phyloP scores from a whole-genome alignment of 768 basidiomycete species.

The Boletus reticuloceps region DNA sequence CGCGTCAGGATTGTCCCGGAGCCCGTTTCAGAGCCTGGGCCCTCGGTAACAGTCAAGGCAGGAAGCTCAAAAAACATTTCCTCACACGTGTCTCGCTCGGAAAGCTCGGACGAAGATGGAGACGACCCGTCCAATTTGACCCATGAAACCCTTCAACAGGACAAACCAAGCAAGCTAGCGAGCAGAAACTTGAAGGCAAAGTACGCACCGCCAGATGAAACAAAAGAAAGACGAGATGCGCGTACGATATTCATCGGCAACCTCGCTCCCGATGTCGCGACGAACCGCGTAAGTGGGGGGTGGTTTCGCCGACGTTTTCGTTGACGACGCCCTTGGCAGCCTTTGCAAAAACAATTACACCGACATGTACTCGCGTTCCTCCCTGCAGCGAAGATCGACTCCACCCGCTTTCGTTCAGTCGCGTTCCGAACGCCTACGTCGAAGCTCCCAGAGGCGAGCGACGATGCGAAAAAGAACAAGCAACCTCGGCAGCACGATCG shows the following conservation, averaged over 20 bases:
- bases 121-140: conserved; percentile 41
- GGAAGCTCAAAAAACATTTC: conserved; percentile 3
- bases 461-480: conserved; percentile 27
- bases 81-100: conserved; percentile 27
- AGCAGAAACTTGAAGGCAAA: conserved; percentile 36
- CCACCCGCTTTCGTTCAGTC: conserved; percentile 89
- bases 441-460: conserved; percentile 46
- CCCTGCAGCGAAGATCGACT: conserved; percentile 82
- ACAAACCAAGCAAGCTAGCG: conserved; percentile 23
- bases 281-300: conserved; percentile 59
- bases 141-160: conserved; percentile 57
- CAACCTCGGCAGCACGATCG: conserved; percentile 48
- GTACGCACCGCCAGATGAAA: conserved; percentile 66
- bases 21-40: background rate
- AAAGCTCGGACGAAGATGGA: conserved; percentile 33
- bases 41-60: background rate
- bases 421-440: conserved; percentile 84
- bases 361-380: conserved; percentile 72
- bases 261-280: conserved; percentile 70
- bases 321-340: conserved; percentile 40
- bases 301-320: background rate
- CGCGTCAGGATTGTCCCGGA: conserved; percentile 1
- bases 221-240: conserved; percentile 64
- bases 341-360: conserved; percentile 71
- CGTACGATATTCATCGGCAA: conserved; percentile 95